phyloP scores from a whole-genome alignment of 257 asterid species.

The Cynanchum wilfordii region DNA sequence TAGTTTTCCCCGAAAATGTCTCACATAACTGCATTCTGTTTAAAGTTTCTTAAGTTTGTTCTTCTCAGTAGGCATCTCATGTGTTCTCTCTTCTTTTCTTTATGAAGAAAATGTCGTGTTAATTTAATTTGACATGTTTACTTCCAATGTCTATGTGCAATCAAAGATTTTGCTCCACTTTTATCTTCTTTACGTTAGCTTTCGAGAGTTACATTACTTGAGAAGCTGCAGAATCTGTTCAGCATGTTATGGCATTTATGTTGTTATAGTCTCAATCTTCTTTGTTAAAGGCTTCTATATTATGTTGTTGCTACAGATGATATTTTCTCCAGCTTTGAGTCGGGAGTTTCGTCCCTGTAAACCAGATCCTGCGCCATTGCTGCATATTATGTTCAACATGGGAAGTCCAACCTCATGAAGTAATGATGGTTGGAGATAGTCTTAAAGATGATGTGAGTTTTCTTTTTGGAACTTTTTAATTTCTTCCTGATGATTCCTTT shows the following conservation, averaged over 20 bases:
- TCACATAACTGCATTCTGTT: not conserved
- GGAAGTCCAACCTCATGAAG: conserved; percentile 72
- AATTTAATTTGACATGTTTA: not conserved
- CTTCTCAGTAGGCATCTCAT: not conserved
- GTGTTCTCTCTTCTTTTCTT: not conserved
- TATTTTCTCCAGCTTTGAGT: conserved; percentile 87
- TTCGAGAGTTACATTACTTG: not conserved
- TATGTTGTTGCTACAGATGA: conserved; percentile 39
- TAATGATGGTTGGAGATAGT: conserved; percentile 95
- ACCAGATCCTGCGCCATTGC: conserved; percentile 90
- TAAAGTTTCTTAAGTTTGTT: not conserved
- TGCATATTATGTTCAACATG: conserved; percentile 77
- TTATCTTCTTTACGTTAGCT: not conserved
- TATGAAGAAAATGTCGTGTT: not conserved
- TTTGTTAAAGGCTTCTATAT: not conserved
- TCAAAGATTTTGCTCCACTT: not conserved
- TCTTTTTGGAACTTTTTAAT: not conserved
- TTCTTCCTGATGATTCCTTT: not conserved
- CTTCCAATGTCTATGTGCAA: too few relatives aligned
- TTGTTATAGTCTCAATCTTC: not conserved
- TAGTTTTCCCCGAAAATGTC: too few relatives aligned
- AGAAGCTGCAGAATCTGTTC: not conserved
- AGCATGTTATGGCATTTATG: not conserved
- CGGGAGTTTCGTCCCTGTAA: conserved; percentile 87
- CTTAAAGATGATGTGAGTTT: conserved; percentile 83